Base-by-base conservation (phyloP, 2,329 filamentous ascomycete species). In the Neophaeococcomyces mojaviensis region DNA sequence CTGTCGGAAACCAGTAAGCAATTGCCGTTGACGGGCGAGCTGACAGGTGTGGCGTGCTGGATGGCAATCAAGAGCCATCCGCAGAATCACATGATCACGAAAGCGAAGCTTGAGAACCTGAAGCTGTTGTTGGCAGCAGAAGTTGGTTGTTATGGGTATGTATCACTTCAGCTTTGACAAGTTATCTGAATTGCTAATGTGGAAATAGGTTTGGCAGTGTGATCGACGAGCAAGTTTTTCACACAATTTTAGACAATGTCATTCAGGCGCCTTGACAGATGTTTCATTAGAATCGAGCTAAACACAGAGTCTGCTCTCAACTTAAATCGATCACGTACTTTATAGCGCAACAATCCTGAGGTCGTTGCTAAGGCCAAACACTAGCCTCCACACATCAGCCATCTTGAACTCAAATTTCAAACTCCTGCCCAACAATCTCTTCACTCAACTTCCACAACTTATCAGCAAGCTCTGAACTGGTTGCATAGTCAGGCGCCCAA, bases 41-140 rank as follows among this genome's bases (percentile, higher is more conserved):
- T 69, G 39, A 68, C 66, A 3, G 66, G 66, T 0, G 57, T 67
- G 7, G 64, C 68, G 44, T 64, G 63, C 1, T 69, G 67, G 67
- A 57, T 61, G 36, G 48, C 56, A 18, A 58, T 69, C 16, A 61
- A 61, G 4, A 41, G 48, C 3, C 59, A 61, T 41, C 63, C 64
- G 0, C 52, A 58, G 1, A 67, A 68, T 24, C 52, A 55, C 2
- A 53, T 50, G 1, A 46, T 68, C 3, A 58, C 63, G 33, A 40
- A 59, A 10, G 49, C 57, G 8, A 50, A 47, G 4, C 47, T 68
- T 4, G 47, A 54, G 8, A 47, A 32, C 1, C 49, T 69, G 18
- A 58, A 58, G 20, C 49, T 56, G 16, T 54, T 38, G 2, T 44
- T 69, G 28, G 39, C 58, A 5, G 56, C 60, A 2, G 55, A 59